These are phyloP conservation scores for Warburgia ugandensis DNA, from an alignment of 164 flowering plant genomes.

Conservation along the genomic window DNA sequence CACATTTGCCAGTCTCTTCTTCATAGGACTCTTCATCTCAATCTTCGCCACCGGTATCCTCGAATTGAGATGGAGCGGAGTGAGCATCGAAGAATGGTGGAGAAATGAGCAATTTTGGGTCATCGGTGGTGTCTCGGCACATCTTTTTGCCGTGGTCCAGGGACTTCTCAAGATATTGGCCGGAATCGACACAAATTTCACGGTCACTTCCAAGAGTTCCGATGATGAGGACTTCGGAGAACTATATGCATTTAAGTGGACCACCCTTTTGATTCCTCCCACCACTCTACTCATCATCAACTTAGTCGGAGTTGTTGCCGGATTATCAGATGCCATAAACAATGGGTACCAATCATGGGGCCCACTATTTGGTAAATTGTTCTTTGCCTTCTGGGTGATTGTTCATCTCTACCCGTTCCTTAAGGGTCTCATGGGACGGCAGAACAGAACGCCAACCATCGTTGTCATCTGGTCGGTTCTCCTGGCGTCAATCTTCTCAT, in stretches of 20 bases:
- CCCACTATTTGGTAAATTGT: constrained; percentile 78
- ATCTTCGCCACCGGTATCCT: constrained; percentile 79
- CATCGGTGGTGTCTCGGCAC: constrained; percentile 82
- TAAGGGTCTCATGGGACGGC: constrained; percentile 87
- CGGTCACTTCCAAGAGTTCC: constrained; percentile 64
- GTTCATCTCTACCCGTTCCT: constrained; percentile 86
- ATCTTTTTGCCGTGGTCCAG: constrained; percentile 72
- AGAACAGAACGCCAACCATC: constrained; percentile 86
- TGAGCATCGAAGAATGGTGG: constrained; percentile 93
- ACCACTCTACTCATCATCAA: constrained; percentile 76
- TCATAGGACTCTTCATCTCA: constrained; percentile 69
- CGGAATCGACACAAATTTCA: constrained; percentile 80
- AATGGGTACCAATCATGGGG: constrained; percentile 84
- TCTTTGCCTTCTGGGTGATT: constrained; percentile 83
- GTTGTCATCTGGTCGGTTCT: constrained; percentile 85
- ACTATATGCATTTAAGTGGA: constrained; percentile 76
- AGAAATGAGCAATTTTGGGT: constrained; percentile 93
- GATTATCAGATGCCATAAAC: constrained; percentile 85
- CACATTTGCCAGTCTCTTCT: constrained; percentile 78
- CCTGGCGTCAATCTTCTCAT: constrained; percentile 82
- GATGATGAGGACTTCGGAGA: constrained; percentile 84
- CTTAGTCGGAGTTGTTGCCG: constrained; percentile 81
- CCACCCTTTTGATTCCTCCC: constrained; percentile 79
- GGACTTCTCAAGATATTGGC: constrained; percentile 72
- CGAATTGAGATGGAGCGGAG: constrained; percentile 88